These are phyloP conservation scores for Chlorociboria aeruginascens DNA, from an alignment of 495 filamentous ascomycete genomes.

Conservation along the genomic window DNA sequence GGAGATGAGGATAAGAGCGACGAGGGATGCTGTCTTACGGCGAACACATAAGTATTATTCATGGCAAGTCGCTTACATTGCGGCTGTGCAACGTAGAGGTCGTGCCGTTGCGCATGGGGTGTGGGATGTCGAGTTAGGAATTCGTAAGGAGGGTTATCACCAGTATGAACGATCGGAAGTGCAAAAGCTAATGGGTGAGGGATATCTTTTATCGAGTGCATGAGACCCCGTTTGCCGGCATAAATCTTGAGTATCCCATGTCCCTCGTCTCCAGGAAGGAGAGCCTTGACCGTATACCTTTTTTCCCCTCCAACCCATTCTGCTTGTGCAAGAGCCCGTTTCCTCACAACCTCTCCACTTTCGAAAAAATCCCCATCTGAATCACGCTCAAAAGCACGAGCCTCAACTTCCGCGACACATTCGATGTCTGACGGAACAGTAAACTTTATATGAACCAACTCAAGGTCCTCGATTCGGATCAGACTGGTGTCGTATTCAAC, in stretches of 20 bases:
- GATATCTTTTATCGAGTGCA: slow-evolving; percentile 91
- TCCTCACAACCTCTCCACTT: slow-evolving; percentile 75
- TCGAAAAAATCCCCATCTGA: slow-evolving; percentile 88
- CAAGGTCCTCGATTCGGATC: slow-evolving; percentile 74
- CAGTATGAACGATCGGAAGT: slow-evolving; percentile 81
- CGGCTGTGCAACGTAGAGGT: slow-evolving; percentile 90
- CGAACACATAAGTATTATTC: slow-evolving; percentile 97
- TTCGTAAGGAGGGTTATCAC: slow-evolving; percentile 85
- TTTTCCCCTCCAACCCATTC: slow-evolving; percentile 84
- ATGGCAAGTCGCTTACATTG: slow-evolving; percentile 77
- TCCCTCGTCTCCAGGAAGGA: slow-evolving; percentile 82
- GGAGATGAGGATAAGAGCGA: slow-evolving; percentile 36
- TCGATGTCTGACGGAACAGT: slow-evolving; percentile 82
- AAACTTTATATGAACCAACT: slow-evolving; percentile 82
- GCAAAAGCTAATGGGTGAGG: slow-evolving; percentile 84
- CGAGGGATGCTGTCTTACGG: slow-evolving; percentile 83
- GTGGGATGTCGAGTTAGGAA: slow-evolving; percentile 91
- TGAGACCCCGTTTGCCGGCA: slow-evolving; percentile 83
- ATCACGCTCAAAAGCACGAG: slow-evolving; percentile 65
- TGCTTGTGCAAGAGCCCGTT: slow-evolving; percentile 78
- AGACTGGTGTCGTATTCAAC: slow-evolving; percentile 86
- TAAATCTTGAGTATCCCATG: slow-evolving; percentile 87
- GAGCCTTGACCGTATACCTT: slow-evolving; percentile 82
- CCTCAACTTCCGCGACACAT: slow-evolving; percentile 86
- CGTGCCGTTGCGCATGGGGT: slow-evolving; percentile 89